Evolutionary conservation across 2,329 filamentous ascomycete genomes (phyloP), one percentile per base, ranked within the genome.

Genomic region (Penicillium sp.): DNA sequence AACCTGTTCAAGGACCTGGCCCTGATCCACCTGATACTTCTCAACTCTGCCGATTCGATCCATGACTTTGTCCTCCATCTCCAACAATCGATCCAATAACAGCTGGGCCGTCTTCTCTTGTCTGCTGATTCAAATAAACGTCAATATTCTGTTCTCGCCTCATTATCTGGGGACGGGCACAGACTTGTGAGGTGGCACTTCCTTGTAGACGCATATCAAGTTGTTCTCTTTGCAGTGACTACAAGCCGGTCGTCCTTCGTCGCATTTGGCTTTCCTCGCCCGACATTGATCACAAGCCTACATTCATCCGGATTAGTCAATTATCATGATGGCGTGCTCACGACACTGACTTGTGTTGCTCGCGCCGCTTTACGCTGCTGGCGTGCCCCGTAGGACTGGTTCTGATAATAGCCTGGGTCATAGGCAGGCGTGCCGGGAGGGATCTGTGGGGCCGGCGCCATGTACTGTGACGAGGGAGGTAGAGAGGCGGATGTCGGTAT

Each of bases 211-310:
- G 73, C 88, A 98, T 43, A 83, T 78, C 26, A 89, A 77, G 55
- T 80, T 84, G 65, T 94, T 94, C 57, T 97, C 90, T 59, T 85
- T 86, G 67, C 93, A 98, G 60, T 83, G 82, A 31, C 85, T 88
- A 63, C 89, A 91, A 59, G 86, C 85, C 1, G 86, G 89, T 55
- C 86, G 83, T 9, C 84, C 83, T 73, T 95, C 89, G 60, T 95
- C 89, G 65, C 89, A 95, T 69, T 95, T 95, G 11, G 89, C 89
- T 69, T 95, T 95, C 31, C 91, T 78, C 50, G 86, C 80, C 48
- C 89, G 83, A 69, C 89, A 95, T 67, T 85, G 87, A 62, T 95
- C 89, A 69, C 93, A 98, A 29, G 93, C 93, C 84, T 95, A 23
- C 31, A 34, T 5, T 11, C 2, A 16, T 32, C 16, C 16, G 18